phyloP scores from a whole-genome alignment of 192 early-diverging fungal species.

The Bifiguratus adelaidae region DNA sequence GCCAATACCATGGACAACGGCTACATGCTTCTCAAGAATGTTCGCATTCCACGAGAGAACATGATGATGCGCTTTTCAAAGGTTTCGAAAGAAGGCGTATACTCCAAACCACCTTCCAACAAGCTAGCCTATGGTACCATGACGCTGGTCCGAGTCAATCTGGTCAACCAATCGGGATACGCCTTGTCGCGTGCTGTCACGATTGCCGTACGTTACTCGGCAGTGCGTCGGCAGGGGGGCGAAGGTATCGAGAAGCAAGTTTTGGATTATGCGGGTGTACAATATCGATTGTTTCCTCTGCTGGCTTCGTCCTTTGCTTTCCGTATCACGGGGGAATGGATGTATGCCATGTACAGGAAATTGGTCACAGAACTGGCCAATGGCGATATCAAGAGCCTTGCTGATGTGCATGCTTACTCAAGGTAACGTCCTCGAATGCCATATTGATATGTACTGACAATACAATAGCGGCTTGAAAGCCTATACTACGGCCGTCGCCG shows the following conservation, averaged over 20 bases:
- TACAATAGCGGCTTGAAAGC: conserved; percentile 61
- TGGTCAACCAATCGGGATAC: conserved; percentile 49
- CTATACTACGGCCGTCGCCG: conserved; percentile 39
- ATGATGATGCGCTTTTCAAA: conserved; percentile 68
- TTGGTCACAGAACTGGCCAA: conserved; percentile 34
- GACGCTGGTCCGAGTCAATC: conserved; percentile 69
- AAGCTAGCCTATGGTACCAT: conserved; percentile 84
- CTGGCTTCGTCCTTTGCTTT: conserved; percentile 57
- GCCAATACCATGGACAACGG: conserved; percentile 83
- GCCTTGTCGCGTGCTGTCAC: conserved; percentile 59
- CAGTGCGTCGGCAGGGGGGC: conserved; percentile 49
- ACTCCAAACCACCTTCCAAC: conserved; percentile 60
- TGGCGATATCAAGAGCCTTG: conserved; percentile 42
- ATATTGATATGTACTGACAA: too few species aligned
- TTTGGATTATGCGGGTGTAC: conserved; percentile 58
- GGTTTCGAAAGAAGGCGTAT: conserved; percentile 55
- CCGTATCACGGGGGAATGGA: conserved; percentile 40
- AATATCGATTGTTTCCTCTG: conserved; percentile 54
- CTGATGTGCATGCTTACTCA: conserved; percentile 55
- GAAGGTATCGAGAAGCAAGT: conserved; percentile 50
- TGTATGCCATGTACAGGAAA: conserved; percentile 33
- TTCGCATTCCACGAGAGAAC: conserved; percentile 66
- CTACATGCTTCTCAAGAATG: conserved; percentile 71
- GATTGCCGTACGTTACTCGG: conserved; percentile 60
- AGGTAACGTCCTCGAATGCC: too few species aligned